Evolutionary conservation across 495 filamentous ascomycete species (phyloP).

Genomic region (Penicillium turbatum): DNA sequence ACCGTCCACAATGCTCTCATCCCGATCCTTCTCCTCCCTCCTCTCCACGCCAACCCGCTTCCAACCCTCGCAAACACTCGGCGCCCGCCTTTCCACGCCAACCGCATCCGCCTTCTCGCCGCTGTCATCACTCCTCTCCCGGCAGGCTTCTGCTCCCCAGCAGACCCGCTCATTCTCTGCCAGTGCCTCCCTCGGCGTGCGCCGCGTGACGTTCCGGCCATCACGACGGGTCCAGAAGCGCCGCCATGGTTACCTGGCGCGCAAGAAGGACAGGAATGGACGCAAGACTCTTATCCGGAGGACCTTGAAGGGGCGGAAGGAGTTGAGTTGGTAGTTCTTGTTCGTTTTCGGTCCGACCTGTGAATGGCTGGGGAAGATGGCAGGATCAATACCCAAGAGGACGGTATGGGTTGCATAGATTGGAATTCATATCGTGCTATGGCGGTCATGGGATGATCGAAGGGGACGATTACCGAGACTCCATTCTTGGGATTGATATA

Average conservation of each 20-base stretch:
- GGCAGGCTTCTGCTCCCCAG: constrained; percentile 13
- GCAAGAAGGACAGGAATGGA: constrained; percentile 53
- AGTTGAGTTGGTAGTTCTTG: constrained; percentile 54
- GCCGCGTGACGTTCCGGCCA: constrained; percentile 60
- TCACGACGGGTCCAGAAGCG: constrained; percentile 68
- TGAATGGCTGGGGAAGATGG: background rate
- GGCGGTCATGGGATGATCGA: background rate
- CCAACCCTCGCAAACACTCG: constrained; percentile 25
- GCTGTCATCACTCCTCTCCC: constrained; percentile 24
- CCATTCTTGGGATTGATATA: background rate
- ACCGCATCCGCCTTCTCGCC: constrained; percentile 18
- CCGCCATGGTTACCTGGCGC: constrained; percentile 62
- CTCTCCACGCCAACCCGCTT: constrained; percentile 29
- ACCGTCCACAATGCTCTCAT: constrained; percentile 13
- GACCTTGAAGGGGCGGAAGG: constrained; percentile 55
- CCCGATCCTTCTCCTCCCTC: constrained; percentile 26
- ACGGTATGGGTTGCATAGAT: background rate
- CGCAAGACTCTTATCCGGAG: constrained; percentile 55
- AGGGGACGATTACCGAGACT: background rate
- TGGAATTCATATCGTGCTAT: background rate
- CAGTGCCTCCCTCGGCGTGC: constrained; percentile 45
- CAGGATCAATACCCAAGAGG: constrained; percentile 1
- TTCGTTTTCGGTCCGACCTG: background rate
- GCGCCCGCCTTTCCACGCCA: constrained; percentile 15
- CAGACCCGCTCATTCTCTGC: constrained; percentile 41